Evolutionary conservation across 441 rosid species (phyloP).

Genomic region (Erodium texanum): DNA sequence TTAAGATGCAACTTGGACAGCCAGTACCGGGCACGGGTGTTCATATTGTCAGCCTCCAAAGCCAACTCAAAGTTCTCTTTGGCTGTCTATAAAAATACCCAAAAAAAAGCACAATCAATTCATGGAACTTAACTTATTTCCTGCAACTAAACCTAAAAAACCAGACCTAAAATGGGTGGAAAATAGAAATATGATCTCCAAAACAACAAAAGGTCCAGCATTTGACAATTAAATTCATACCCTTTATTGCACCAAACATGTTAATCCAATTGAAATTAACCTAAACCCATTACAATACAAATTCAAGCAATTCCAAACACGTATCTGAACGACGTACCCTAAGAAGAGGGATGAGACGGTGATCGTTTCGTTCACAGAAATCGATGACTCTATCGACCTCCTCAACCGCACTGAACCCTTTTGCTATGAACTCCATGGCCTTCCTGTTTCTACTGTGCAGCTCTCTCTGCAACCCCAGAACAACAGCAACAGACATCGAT

Average conservation of each 20-base stretch:
- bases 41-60: conserved; percentile 64
- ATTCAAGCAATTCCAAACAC: not conserved
- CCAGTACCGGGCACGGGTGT: conserved; percentile 86
- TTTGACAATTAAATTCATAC: not conserved
- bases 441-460: conserved; percentile 69
- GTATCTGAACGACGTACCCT: conserved; percentile 32
- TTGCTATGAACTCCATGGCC: conserved; percentile 83
- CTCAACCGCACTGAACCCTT: conserved; percentile 74
- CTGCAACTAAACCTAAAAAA: not conserved
- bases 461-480: conserved; percentile 38
- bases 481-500: conserved; percentile 4
- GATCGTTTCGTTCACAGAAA: conserved; percentile 75
- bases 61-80: conserved; percentile 90
- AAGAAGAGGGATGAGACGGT: conserved; percentile 75
- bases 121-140: not conserved
- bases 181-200: not conserved
- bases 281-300: not conserved
- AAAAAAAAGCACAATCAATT: not conserved
- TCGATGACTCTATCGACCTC: conserved; percentile 88
- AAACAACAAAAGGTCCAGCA: not conserved
- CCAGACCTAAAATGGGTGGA: not conserved
- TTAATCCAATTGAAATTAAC: not conserved
- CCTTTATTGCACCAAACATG: not conserved
- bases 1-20: conserved; percentile 76
- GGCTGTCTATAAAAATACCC: conserved; percentile 45